Percentiles rank a stretch among this genome's conserved stretches.
Evolutionary conservation across 2,329 filamentous ascomycete species (phyloP).

Genomic region (Microsporum audouinii): DNA sequence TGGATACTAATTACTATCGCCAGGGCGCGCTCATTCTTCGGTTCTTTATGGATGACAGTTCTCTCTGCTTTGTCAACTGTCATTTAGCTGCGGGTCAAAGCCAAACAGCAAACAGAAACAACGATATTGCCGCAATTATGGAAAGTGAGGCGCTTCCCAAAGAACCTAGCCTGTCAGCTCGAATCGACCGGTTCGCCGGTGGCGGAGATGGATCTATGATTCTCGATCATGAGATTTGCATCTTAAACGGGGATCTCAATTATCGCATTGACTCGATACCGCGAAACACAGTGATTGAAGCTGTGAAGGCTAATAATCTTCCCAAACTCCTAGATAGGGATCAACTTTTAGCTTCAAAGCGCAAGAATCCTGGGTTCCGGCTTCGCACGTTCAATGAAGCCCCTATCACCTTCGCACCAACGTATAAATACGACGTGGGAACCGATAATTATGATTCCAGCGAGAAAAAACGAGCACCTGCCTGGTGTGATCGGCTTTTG

Average conservation of each 20-base stretch:
- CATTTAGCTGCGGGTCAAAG: slow-evolving; percentile 90
- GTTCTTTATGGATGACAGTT: slow-evolving; percentile 89
- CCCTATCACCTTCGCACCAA: slow-evolving; percentile 83
- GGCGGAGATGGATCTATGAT: slow-evolving; percentile 95
- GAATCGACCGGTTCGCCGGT: slow-evolving; percentile 69
- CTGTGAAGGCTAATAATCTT: slow-evolving; percentile 70
- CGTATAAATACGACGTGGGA: slow-evolving; percentile 97
- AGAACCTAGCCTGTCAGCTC: slow-evolving; percentile 54
- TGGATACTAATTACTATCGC: slow-evolving; percentile 1
- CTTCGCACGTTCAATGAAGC: slow-evolving; percentile 83
- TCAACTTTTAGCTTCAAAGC: slow-evolving; percentile 77
- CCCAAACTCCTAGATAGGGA: slow-evolving; percentile 81
- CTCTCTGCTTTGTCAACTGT: slow-evolving; percentile 92
- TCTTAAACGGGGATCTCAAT: slow-evolving; percentile 91
- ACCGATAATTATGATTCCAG: slow-evolving; percentile 88
- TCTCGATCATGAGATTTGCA: slow-evolving; percentile 92
- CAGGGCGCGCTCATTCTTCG: slow-evolving; percentile 75
- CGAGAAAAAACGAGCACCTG: slow-evolving; percentile 86
- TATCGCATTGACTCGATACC: slow-evolving; percentile 98
- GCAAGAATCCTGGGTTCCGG: slow-evolving; percentile 80
- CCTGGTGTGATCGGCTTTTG: slow-evolving; percentile 93
- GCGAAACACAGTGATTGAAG: slow-evolving; percentile 79
- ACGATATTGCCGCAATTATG: slow-evolving; percentile 80
- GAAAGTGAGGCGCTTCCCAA: slow-evolving; percentile 64
- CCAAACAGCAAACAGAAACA: slow-evolving; percentile 81